A percentile compares a stretch with the other conserved stretches of the same genome.
phyloP scores from a whole-genome alignment of 2,329 filamentous ascomycete species.

The Leptosphaerulina australis region DNA sequence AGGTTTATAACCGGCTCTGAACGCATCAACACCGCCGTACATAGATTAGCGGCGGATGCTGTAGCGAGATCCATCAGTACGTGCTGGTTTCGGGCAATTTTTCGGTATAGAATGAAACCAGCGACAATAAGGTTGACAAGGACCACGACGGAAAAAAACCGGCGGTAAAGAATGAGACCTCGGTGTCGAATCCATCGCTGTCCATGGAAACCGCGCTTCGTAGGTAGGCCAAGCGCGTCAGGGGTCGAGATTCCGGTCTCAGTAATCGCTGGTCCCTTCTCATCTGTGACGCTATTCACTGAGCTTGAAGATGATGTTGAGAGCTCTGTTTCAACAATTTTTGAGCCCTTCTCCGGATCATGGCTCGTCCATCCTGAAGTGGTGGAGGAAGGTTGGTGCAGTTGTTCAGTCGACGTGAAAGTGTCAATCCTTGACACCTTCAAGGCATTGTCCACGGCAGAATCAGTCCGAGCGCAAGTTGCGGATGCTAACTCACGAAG shows the following conservation, averaged over 20 bases:
- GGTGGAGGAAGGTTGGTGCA: not conserved
- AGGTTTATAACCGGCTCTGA: conserved; percentile 48
- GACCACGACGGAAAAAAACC: conserved; percentile 39
- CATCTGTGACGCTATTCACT: conserved; percentile 1
- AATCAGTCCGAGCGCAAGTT: conserved; percentile 5
- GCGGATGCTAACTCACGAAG: conserved; percentile 47
- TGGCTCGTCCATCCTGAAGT: conserved; percentile 17
- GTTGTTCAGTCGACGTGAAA: not conserved
- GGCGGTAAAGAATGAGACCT: conserved; percentile 41
- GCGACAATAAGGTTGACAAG: conserved; percentile 37
- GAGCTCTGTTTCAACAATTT: not conserved
- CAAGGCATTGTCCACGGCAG: conserved; percentile 1
- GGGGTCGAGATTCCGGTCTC: not conserved
- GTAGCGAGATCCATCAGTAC: conserved; percentile 42
- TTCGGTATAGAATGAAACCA: conserved; percentile 34
- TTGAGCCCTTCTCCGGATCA: not conserved
- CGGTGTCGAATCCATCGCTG: conserved; percentile 43
- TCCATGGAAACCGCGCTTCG: conserved; percentile 35
- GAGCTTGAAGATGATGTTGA: conserved; percentile 4
- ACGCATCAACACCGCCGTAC: conserved; percentile 42
- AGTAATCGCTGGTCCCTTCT: not conserved
- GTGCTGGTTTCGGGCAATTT: conserved; percentile 25
- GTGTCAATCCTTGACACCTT: not conserved
- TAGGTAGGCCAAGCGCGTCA: conserved; percentile 29
- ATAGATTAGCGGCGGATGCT: conserved; percentile 48